Percentiles rank a stretch among this genome's conserved stretches.
Evolutionary conservation across 75 land plant genomes (phyloP).

Genomic region (Isoetes taiwanensis): DNA sequence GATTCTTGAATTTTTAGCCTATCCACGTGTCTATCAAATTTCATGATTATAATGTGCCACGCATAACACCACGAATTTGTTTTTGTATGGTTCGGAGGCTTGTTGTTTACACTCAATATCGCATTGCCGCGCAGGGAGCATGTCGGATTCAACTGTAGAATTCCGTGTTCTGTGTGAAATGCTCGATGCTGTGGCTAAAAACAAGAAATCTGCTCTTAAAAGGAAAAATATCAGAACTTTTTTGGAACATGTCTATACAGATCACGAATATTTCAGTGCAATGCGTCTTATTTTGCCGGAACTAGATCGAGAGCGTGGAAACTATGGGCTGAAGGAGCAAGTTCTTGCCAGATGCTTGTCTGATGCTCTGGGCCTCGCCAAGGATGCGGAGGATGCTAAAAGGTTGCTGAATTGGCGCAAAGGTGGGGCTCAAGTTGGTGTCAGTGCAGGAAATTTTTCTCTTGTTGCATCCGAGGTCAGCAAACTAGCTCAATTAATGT

Average conservation of each 20-base stretch:
- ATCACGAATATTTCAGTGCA: slow-evolving; percentile 52
- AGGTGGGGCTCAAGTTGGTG: slow-evolving; percentile 54
- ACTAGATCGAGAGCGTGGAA: slow-evolving; percentile 69
- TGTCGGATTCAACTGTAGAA: slow-evolving; percentile 53
- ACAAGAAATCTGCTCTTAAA: slow-evolving; percentile 49
- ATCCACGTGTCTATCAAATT: too few species aligned
- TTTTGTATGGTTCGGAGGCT: too few species aligned
- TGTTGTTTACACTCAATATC: too few species aligned
- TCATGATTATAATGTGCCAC: too few species aligned
- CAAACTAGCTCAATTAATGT: not conserved
- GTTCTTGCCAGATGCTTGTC: slow-evolving; percentile 60
- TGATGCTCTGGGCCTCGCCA: slow-evolving; percentile 77
- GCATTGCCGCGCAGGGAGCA: slow-evolving; percentile 10
- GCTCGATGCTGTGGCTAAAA: slow-evolving; percentile 51
- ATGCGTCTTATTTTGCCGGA: slow-evolving; percentile 68
- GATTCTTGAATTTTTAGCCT: too few species aligned
- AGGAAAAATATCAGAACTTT: slow-evolving; percentile 74
- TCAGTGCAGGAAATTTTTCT: slow-evolving; percentile 79
- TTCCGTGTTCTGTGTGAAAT: slow-evolving; percentile 50
- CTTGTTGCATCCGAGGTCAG: slow-evolving; percentile 71
- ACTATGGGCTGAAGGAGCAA: slow-evolving; percentile 76
- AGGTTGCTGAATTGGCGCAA: slow-evolving; percentile 82
- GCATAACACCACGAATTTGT: too few species aligned
- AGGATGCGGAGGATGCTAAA: slow-evolving; percentile 66
- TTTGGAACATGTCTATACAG: slow-evolving; percentile 55